phyloP scores from a whole-genome alignment of 768 basidiomycete species.

The Lentinula boryana region DNA sequence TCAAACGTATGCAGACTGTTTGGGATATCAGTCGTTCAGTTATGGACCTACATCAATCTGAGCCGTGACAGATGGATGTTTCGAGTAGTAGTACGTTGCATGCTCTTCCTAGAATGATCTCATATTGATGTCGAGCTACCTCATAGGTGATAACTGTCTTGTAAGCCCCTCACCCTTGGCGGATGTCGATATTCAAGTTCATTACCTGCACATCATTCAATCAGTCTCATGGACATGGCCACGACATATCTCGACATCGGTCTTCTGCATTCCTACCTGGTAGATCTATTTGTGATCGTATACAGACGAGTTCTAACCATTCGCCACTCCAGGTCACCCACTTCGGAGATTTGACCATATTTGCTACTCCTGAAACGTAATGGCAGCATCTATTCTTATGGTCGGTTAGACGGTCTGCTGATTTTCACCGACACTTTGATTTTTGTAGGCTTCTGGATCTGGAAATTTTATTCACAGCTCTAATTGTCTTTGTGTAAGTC shows the following conservation, averaged over 20 bases:
- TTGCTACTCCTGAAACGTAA: neutral
- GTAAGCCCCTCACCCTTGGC: neutral
- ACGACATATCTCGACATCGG: neutral
- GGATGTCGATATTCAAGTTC: neutral
- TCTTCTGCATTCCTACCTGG: neutral
- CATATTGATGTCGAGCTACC: neutral
- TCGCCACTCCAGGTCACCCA: neutral
- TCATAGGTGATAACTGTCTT: neutral
- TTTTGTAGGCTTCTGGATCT: neutral
- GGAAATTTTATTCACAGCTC: constrained; percentile 1
- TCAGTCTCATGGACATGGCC: neutral
- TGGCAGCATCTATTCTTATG: neutral
- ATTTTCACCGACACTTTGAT: neutral
- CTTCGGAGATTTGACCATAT: neutral
- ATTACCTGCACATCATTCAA: neutral
- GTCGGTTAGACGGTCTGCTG: neutral
- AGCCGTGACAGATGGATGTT: constrained; percentile 3
- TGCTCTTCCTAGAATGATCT: neutral
- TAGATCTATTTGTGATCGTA: neutral
- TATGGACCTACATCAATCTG: constrained; percentile 3
- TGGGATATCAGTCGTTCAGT: constrained; percentile 2
- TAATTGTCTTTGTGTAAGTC: constrained; percentile 4
- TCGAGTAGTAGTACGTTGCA: neutral
- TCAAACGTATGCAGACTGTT: neutral
- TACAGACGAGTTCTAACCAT: neutral